phyloP scores from a whole-genome alignment of 495 filamentous ascomycete species.

The Letharia lupina region DNA sequence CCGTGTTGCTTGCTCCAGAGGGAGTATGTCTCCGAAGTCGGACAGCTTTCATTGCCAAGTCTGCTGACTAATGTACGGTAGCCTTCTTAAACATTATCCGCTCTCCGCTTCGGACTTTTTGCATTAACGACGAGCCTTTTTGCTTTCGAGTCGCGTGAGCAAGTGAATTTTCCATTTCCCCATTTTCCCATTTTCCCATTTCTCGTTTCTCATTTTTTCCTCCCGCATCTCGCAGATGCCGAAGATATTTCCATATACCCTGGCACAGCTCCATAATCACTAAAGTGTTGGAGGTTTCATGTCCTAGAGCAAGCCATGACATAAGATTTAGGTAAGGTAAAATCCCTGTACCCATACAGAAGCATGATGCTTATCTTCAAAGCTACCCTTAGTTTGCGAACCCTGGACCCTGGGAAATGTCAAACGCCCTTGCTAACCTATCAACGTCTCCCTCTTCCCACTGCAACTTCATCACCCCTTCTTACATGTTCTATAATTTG shows the following conservation, averaged over 20 bases:
- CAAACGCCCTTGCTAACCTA: constrained; percentile 7
- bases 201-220: too few species aligned
- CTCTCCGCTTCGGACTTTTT: too few species aligned
- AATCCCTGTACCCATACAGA: constrained; percentile 14
- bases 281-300: background rate
- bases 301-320: background rate
- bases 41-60: background rate
- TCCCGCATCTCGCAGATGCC: too few species aligned
- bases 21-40: background rate
- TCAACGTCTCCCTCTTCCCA: background rate
- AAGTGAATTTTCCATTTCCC: too few species aligned
- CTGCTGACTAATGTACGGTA: background rate
- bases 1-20: background rate
- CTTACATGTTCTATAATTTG: background rate
- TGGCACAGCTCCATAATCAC: too few species aligned
- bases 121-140: too few species aligned
- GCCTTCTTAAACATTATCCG: too few species aligned
- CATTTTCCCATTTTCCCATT: too few species aligned
- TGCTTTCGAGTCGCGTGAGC: too few species aligned
- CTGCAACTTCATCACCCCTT: constrained; percentile 1
- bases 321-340: constrained; percentile 23
- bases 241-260: too few species aligned
- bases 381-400: background rate
- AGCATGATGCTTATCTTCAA: constrained; percentile 18
- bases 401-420: background rate